Evolutionary conservation across 352 stramenopile genomes (phyloP), one percentile per base, ranked within the genome.

Genomic region (Phytophthora tubulina): DNA sequence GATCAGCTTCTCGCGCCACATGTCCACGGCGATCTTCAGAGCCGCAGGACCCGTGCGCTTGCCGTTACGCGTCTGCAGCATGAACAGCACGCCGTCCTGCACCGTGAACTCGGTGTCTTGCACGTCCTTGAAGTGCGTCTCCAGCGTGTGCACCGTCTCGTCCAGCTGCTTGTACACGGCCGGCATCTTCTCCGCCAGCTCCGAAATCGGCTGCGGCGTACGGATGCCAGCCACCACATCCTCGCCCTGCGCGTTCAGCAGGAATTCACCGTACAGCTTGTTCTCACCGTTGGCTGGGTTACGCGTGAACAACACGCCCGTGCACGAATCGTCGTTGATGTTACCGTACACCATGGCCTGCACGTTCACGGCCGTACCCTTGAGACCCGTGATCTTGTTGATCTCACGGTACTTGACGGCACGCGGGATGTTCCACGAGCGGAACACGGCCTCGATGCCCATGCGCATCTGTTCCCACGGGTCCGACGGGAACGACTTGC

Each of bases 61-160:
- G 57, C 65, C 56, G 41, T 67, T 67, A 39, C 65, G 57, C n/a
- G 60, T 74, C 67, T 74, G 67, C 52, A 74, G 59, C 59, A 74
- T 70, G 60, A 70, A 70, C 67, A 66, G 59, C 67, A 70, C 67
- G 17, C 53, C 60, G 46, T 75, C 61, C 46, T 75, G 53, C 38
- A 66, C 61, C 38, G 67, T 75, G 61, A 75, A 71, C 15, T 75
- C 61, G 31, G 53, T 75, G 67, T 75, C 60, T 27, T 75, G 60
- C 46, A 75, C 60, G 67, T 75, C 67, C 54, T 75, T 71, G 61
- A 71, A 70, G 67, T 71, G 61, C 46, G 67, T 75, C 67, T 75
- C 67, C 60, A 70, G 61, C 46, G 53, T 71, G 53, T 75, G 67
- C 60, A 67, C 67, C 44, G 60, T 75, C 45, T 70, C 53, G 48